Percentiles rank a stretch among this genome's conserved stretches.
phyloP scores from a whole-genome alignment of 257 asterid genomes.

The Petunia axillaris region DNA sequence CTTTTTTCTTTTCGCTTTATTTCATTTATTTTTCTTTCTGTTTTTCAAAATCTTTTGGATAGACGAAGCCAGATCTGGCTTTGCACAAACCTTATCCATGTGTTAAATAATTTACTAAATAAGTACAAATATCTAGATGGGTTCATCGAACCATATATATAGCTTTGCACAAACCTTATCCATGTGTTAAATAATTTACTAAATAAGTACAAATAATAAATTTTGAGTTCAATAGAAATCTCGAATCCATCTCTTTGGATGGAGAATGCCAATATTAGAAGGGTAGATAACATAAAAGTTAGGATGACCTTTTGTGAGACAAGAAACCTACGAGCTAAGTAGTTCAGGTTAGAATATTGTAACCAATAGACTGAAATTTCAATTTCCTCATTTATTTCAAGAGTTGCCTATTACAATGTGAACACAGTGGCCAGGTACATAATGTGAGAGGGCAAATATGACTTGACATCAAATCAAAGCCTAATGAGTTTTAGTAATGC shows the following conservation, averaged over 20 bases:
- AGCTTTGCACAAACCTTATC: too few species aligned
- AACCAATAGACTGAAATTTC: neutral
- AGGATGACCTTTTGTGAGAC: neutral
- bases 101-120: too few species aligned
- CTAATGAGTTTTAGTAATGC: neutral
- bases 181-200: too few species aligned
- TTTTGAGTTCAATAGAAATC: too few species aligned
- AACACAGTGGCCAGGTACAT: neutral
- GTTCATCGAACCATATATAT: too few species aligned
- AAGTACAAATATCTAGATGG: too few species aligned
- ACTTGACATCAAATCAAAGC: neutral
- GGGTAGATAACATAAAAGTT: neutral
- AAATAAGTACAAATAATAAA: too few species aligned
- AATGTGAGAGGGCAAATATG: neutral
- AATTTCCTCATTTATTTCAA: slow-evolving; percentile 11
- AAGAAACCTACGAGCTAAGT: neutral
- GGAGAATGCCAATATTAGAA: neutral
- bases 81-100: too few species aligned
- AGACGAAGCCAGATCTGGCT: neutral
- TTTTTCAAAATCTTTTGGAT: neutral
- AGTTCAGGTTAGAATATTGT: neutral
- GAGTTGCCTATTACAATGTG: slow-evolving; percentile 4
- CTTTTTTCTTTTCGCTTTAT: neutral
- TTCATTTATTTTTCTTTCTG: neutral
- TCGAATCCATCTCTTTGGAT: too few species aligned